Evolutionary conservation across 192 early-diverging fungal species (phyloP).

Genomic region (Gryganskiella cystojenkinii): DNA sequence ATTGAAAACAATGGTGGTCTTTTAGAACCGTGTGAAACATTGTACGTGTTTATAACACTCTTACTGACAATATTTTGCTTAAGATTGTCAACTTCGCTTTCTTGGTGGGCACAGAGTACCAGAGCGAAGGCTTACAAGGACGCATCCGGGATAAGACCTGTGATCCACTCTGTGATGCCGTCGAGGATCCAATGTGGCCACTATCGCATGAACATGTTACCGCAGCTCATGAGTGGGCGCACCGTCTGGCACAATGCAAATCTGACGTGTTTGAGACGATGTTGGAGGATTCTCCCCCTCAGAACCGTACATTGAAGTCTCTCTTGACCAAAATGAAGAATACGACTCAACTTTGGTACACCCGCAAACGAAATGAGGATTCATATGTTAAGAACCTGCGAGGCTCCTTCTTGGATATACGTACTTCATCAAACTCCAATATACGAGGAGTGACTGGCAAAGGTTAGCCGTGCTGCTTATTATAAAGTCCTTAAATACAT

Average conservation of each 20-base stretch:
- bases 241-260: constrained; percentile 19
- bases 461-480: constrained; percentile 5
- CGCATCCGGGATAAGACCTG: constrained; percentile 18
- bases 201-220: constrained; percentile 11
- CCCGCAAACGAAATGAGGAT: constrained; percentile 18
- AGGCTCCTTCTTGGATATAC: constrained; percentile 21
- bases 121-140: constrained; percentile 23
- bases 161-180: constrained; percentile 14
- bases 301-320: constrained; percentile 23
- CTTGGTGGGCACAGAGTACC: constrained; percentile 28
- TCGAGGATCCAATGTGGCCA: constrained; percentile 17
- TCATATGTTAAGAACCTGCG: constrained; percentile 17
- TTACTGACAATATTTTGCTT: background rate
- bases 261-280: constrained; percentile 9
- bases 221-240: constrained; percentile 25
- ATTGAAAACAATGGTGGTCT: no score
- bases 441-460: constrained; percentile 37
- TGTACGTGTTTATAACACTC: no score
- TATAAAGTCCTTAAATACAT: no score
- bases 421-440: constrained; percentile 24
- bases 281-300: constrained; percentile 25
- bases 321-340: constrained; percentile 31
- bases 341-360: constrained; percentile 29
- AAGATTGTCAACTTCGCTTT: constrained; percentile 25
- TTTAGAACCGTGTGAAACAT: no score